Evolutionary conservation across 2,329 filamentous ascomycete genomes (phyloP).

Genomic region (Pseudohalonectria lignicola): DNA sequence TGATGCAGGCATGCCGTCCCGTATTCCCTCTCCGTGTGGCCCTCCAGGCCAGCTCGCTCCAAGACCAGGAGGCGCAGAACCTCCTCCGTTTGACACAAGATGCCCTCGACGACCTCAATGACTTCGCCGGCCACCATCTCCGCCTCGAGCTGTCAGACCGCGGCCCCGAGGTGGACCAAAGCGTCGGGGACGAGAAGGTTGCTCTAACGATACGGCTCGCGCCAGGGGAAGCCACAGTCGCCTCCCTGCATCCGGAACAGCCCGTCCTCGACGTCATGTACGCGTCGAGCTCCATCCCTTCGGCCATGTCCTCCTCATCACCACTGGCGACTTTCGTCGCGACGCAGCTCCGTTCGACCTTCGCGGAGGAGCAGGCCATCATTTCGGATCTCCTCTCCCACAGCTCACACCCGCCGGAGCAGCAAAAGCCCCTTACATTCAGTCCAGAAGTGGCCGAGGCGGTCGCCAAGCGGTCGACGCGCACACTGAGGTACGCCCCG

Average conservation of each 20-base stretch:
- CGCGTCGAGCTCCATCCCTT: constrained; percentile 55
- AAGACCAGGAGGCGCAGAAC: constrained; percentile 56
- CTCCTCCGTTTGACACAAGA: constrained; percentile 75
- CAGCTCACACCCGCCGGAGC: constrained; percentile 34
- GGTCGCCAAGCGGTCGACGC: constrained; percentile 61
- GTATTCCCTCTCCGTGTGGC: constrained; percentile 80
- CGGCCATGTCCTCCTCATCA: constrained; percentile 58
- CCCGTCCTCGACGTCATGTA: constrained; percentile 71
- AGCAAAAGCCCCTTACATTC: constrained; percentile 28
- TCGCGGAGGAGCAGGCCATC: constrained; percentile 79
- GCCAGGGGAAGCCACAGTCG: constrained; percentile 48
- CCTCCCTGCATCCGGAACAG: constrained; percentile 56
- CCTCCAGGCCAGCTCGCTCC: constrained; percentile 57
- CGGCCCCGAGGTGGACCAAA: constrained; percentile 17
- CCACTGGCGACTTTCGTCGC: constrained; percentile 69
- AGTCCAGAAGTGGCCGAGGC: constrained; percentile 41
- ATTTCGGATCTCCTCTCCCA: constrained; percentile 64
- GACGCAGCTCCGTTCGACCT: constrained; percentile 63
- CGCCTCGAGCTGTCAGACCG: constrained; percentile 47
- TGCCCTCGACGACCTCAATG: constrained; percentile 75
- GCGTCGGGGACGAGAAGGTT: constrained; percentile 34
- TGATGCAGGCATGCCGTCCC: constrained; percentile 67
- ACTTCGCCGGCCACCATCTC: constrained; percentile 76
- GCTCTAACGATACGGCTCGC: constrained; percentile 63
- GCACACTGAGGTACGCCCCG: constrained; percentile 81